These are phyloP conservation scores for Aspergillus steynii DNA, from an alignment of 495 filamentous ascomycete species.

Conservation along the genomic window DNA sequence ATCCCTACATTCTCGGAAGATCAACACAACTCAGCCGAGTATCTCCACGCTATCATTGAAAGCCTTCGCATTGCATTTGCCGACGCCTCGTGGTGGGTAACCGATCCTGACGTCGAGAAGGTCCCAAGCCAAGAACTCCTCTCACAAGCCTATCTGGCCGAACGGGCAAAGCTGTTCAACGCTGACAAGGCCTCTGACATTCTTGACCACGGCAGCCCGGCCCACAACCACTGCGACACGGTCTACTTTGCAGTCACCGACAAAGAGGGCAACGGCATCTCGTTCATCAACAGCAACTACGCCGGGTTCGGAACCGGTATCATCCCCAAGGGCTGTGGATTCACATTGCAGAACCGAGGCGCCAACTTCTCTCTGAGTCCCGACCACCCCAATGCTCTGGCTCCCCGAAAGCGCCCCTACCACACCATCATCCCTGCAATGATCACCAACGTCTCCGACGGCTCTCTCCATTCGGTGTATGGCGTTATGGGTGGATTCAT, in stretches of 20 bases:
- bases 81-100: conserved; percentile 85
- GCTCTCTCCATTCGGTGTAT: conserved; percentile 76
- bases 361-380: conserved; percentile 70
- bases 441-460: conserved; percentile 73
- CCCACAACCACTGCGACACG: conserved; percentile 77
- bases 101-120: conserved; percentile 69
- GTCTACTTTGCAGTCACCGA: conserved; percentile 92
- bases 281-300: conserved; percentile 97
- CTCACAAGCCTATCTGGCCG: conserved; percentile 60
- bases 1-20: conserved; percentile 65
- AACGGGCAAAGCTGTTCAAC: conserved; percentile 70
- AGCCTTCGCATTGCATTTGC: conserved; percentile 89
- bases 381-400: conserved; percentile 75
- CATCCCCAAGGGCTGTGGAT: conserved; percentile 79
- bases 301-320: conserved; percentile 86
- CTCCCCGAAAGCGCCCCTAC: conserved; percentile 85
- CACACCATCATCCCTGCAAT: conserved; percentile 97
- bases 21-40: conserved; percentile 75
- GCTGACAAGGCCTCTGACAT: conserved; percentile 56
- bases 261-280: conserved; percentile 79
- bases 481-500: conserved; percentile 99
- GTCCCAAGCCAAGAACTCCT: conserved; percentile 68
- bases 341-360: conserved; percentile 94
- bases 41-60: conserved; percentile 91
- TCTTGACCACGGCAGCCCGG: conserved; percentile 64